A percentile compares a stretch with the other conserved stretches of the same genome.
Conservation (phyloP, 148 eudicot genomes). For the Linanthus parryae region DNA sequence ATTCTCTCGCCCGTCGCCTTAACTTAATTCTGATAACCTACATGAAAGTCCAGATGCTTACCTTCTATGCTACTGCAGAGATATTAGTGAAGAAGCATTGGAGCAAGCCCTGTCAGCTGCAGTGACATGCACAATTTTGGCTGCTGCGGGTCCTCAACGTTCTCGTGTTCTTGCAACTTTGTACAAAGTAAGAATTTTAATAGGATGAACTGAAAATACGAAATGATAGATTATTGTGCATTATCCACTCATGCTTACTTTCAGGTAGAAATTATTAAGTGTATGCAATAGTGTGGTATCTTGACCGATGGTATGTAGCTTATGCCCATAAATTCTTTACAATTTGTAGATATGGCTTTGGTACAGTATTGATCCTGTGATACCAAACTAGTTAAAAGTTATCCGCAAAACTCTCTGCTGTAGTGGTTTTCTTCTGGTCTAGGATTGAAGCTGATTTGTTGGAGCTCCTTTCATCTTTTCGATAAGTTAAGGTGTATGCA, state of each 20-base stretch:
- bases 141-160: slow-evolving; percentile 97
- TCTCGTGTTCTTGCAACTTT: slow-evolving; percentile 96
- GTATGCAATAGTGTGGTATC: background rate
- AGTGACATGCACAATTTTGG: slow-evolving; percentile 95
- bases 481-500: too few relatives aligned
- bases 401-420: too few relatives aligned
- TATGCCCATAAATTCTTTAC: too few relatives aligned
- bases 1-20: too few relatives aligned
- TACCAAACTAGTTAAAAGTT: too few relatives aligned
- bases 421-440: too few relatives aligned
- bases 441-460: too few relatives aligned
- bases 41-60: background rate
- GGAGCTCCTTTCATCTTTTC: too few relatives aligned
- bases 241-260: background rate
- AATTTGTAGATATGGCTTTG: too few relatives aligned
- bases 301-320: too few relatives aligned
- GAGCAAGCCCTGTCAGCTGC: slow-evolving; percentile 98
- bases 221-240: slow-evolving; percentile 1
- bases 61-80: slow-evolving; percentile 18
- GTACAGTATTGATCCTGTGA: too few relatives aligned
- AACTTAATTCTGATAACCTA: too few relatives aligned
- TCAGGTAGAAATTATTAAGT: background rate
- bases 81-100: slow-evolving; percentile 82
- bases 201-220: slow-evolving; percentile 2
- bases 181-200: slow-evolving; percentile 57